A percentile compares a stretch with the other conserved stretches of the same genome.
These are phyloP conservation scores for Miscanthus lutarioriparius DNA, from an alignment of 176 grass and related monocot genomes.

Conservation along the genomic window DNA sequence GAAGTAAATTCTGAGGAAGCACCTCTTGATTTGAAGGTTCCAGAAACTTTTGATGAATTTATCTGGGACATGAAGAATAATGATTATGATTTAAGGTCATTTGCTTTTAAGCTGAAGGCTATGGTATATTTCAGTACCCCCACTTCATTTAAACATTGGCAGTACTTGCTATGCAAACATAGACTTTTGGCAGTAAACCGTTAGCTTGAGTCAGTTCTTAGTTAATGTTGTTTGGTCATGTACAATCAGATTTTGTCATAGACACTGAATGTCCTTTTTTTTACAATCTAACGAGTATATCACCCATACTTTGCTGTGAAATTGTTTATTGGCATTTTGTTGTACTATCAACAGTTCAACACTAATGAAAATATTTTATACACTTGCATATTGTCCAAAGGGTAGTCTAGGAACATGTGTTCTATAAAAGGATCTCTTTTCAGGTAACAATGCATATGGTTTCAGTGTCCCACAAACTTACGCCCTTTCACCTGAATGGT, in stretches of 20 bases:
- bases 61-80: slow-evolving; percentile 84
- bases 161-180: not conserved
- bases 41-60: slow-evolving; percentile 90
- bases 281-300: not conserved
- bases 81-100: slow-evolving; percentile 82
- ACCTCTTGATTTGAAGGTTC: slow-evolving; percentile 64
- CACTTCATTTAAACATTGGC: not conserved
- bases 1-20: slow-evolving; percentile 67
- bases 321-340: slow-evolving; percentile 3
- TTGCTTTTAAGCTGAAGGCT: slow-evolving; percentile 76
- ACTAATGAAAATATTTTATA: not conserved
- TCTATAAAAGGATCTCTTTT: not conserved
- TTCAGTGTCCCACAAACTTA: not conserved
- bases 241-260: slow-evolving; percentile 1
- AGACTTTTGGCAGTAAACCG: not conserved
- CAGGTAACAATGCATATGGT: not conserved
- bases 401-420: not conserved
- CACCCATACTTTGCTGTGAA: not conserved
- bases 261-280: not conserved
- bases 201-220: slow-evolving; percentile 14
- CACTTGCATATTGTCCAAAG: not conserved
- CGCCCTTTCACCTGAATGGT: not conserved
- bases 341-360: not conserved
- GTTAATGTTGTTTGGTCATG: slow-evolving; percentile 12
- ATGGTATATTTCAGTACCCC: slow-evolving; percentile 42